Evolutionary conservation across 2,329 filamentous ascomycete genomes (phyloP), one percentile per base, ranked within the genome.

Genomic region (Zalaria obscura): DNA sequence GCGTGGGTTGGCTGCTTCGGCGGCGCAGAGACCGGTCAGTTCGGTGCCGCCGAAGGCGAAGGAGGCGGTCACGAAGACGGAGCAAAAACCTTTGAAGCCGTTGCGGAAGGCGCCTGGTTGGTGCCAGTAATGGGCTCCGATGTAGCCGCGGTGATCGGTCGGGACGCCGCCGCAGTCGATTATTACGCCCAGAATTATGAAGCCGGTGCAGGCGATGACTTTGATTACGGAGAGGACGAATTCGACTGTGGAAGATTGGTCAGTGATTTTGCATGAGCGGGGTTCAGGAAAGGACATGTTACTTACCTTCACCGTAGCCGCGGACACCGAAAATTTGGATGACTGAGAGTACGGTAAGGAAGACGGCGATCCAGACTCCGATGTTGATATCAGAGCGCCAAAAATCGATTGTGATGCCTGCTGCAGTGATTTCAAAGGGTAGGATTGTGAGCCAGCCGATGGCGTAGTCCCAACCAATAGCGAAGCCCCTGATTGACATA

Each of bases 41-140:
- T 79, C 76, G 25, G 74, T 78, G 48, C 76, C 75, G 36, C 70
- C 67, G 55, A 77, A 79, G 38, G 74, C 66, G 50, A 79, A 79
- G 3, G 75, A 72, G n/a, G 74, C 74, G 27, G 74, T 78, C 43
- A 78, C 73, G 52, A 79, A 78, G 36, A 78, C 73, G 44, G 67
- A 66, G 56, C 74, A 78, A 51, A 79, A 70, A 34, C 76, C 76
- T 57, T 76, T 72, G 64, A 80, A 79, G 4, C 75, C 75, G 52
- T 78, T 66, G 39, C 54, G 48, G 55, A 72, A 70, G 9, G 55
- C 56, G 26, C 54, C 52, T 3, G 54, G 53, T 11, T 53, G 38
- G 25, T 49, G 41, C 56, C 57, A 59, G 61, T 73, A 78, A 35
- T 66, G 65, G 18, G 69, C 74, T 10, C 78, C 76, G 36, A 79